phyloP scores from a whole-genome alignment of 768 basidiomycete species.

The Pisolithus marmoratus region DNA sequence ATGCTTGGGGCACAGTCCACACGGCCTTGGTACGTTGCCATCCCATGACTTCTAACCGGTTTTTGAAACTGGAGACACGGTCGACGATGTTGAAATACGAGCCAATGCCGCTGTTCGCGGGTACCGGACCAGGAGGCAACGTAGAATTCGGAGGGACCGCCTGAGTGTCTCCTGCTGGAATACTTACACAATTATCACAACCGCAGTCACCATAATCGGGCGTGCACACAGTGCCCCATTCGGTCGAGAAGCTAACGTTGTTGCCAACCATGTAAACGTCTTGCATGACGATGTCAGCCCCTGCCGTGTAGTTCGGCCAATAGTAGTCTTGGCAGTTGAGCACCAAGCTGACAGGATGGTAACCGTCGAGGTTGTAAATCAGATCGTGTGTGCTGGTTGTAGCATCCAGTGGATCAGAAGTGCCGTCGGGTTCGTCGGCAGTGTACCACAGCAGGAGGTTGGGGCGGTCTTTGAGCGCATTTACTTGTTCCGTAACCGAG shows the following conservation, averaged over 20 bases:
- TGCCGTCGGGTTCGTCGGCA: conserved; percentile 70
- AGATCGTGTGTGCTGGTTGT: conserved; percentile 43
- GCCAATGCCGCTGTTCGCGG: conserved; percentile 26
- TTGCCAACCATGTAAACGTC: conserved; percentile 48
- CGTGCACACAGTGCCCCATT: conserved; percentile 61
- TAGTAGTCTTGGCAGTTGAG: conserved; percentile 63
- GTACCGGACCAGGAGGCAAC: conserved; percentile 14
- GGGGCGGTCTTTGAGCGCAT: conserved; percentile 55
- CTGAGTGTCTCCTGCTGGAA: conserved; percentile 35
- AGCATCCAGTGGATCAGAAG: conserved; percentile 59
- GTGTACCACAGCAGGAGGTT: conserved; percentile 75
- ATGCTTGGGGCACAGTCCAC: conserved; percentile 80
- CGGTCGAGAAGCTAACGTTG: conserved; percentile 57
- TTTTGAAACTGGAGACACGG: conserved; percentile 59
- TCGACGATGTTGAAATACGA: conserved; percentile 61
- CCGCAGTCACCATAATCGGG: conserved; percentile 68
- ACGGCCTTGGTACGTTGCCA: conserved; percentile 66
- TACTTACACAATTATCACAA: conserved; percentile 53
- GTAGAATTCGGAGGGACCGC: conserved; percentile 23
- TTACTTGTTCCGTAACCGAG: conserved; percentile 63
- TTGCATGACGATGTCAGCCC: conserved; percentile 68
- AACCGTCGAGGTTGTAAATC: conserved; percentile 57
- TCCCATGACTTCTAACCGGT: conserved; percentile 55
- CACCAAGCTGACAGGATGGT: conserved; percentile 63
- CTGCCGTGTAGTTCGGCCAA: conserved; percentile 53